Conservation (phyloP, 768 basidiomycete species). For the Clathrus columnatus region DNA sequence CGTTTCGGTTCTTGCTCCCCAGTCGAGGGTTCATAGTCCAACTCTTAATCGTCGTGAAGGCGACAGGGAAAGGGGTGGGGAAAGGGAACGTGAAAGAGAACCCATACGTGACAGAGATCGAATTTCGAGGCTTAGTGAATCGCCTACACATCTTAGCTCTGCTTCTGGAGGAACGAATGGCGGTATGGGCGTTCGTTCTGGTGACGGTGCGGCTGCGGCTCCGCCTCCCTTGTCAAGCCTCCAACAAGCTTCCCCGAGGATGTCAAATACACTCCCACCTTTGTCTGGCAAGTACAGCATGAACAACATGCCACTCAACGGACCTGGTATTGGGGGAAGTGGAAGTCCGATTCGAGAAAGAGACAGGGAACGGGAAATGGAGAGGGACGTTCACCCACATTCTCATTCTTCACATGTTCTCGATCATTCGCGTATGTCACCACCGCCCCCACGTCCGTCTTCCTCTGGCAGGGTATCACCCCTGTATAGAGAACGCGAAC, state of each 20-base stretch:
- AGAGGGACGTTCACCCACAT: neutral
- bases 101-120: too few species aligned
- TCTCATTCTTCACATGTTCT: neutral
- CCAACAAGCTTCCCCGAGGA: neutral
- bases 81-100: too few species aligned
- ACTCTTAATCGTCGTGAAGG: neutral
- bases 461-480: neutral
- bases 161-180: neutral
- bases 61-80: neutral
- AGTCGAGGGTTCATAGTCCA: neutral
- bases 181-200: too few species aligned
- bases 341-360: neutral
- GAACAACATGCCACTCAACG: neutral
- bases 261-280: neutral
- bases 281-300: neutral
- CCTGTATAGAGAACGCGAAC: slow-evolving; percentile 9
- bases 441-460: neutral
- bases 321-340: neutral
- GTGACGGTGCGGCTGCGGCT: neutral
- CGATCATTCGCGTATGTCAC: neutral
- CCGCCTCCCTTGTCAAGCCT: neutral
- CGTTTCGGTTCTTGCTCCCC: neutral
- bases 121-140: neutral
- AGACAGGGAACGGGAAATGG: neutral
- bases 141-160: neutral